Evolutionary conservation across 2,329 filamentous ascomycete genomes (phyloP), one percentile per base, ranked within the genome.

Genomic region (Elsinoe necatrix): DNA sequence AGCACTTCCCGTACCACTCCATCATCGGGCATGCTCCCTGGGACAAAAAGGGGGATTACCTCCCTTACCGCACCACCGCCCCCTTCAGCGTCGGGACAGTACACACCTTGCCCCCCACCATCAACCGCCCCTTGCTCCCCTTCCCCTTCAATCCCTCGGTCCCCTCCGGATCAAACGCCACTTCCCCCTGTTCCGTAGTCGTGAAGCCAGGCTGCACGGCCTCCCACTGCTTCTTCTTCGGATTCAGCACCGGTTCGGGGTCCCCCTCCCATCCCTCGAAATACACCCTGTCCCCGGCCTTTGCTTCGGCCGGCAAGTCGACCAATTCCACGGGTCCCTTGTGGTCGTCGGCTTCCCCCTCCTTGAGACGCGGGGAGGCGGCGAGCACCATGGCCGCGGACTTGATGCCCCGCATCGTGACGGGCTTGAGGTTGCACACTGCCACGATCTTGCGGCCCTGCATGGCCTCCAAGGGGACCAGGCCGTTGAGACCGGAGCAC

Each of bases 151-250:
- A 76, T 72, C 86, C 83, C 72, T 88, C 85, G 34, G 95, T 88
- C 45, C 77, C 83, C 43, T 74, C 79, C 2, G 87, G 87, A 66
- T 97, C 87, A 69, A 97, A 98, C 0, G 80, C 90, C 34, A 95
- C 92, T 73, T 91, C 87, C 54, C 92, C 77, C 47, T 72, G 73
- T 6, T 86, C 85, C 1, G 86, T 95, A 6, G 92, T 98, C 27
- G 88, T 95, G 75, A 97, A 97, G 0, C 92, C 93, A 1, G 91
- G 90, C 79, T 97, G 92, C 74, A 95, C 89, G 8, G 81, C 89
- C 79, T 98, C 93, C 91, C 92, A 97, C 60, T 97, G 78, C 84
- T 97, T 97, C 84, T 97, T 98, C 85, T 98, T 98, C 58, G 93
- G 93, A 80, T 97, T 98, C 58, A 98, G 80, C 54, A 92, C 83